A percentile compares a stretch with the other conserved stretches of the same genome.
Evolutionary conservation across 441 rosid species (phyloP).

Genomic region (Gossypium trilobum): DNA sequence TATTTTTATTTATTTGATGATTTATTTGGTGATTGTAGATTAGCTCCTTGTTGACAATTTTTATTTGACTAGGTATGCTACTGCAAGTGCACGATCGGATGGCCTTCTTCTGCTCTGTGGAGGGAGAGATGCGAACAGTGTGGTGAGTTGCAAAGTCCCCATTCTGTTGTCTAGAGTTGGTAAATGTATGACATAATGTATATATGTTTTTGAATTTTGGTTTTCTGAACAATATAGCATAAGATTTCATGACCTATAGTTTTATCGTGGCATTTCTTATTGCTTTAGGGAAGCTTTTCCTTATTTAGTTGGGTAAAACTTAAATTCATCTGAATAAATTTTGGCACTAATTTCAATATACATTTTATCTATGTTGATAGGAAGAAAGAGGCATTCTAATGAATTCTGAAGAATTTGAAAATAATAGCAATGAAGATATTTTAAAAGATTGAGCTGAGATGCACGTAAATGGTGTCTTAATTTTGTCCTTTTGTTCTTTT

Average conservation of each 20-base stretch:
- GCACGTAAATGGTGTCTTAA: constrained; percentile 1
- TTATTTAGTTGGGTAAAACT: neutral
- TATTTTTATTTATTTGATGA: neutral
- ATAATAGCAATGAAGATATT: constrained; percentile 5
- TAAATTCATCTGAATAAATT: neutral
- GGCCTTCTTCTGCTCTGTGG: constrained; percentile 99
- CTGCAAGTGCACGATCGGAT: constrained; percentile 98
- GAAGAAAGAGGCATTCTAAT: neutral
- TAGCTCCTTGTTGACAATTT: constrained; percentile 17
- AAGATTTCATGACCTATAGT: neutral
- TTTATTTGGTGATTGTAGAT: constrained; percentile 6
- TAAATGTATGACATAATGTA: neutral
- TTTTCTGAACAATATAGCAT: neutral
- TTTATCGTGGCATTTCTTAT: neutral
- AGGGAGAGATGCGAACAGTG: constrained; percentile 90
- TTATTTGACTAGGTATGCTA: constrained; percentile 76
- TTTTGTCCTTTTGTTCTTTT: neutral
- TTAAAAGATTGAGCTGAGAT: constrained; percentile 6
- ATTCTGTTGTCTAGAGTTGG: neutral
- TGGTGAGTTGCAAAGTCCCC: constrained; percentile 47
- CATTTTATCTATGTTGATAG: neutral
- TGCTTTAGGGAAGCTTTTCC: neutral
- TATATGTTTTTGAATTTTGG: neutral
- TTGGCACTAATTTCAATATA: neutral
- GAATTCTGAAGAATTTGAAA: neutral